These are phyloP conservation scores for Arabidopsis hybrid DNA, from an alignment of 441 rosid genomes.

Conservation along the genomic window DNA sequence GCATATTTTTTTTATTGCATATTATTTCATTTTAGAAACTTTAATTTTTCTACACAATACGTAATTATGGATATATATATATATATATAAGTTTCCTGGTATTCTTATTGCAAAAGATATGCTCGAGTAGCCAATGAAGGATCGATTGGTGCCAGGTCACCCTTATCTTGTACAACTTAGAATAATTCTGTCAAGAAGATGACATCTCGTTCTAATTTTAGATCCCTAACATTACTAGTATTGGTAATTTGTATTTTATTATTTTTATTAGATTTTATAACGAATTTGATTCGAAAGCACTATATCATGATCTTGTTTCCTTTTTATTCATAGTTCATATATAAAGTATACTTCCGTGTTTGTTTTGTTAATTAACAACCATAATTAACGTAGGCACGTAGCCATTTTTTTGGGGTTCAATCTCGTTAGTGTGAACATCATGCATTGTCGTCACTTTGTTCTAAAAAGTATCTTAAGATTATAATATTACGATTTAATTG, in stretches of 20 bases:
- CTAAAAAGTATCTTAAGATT: not conserved
- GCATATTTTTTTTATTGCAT: too few relatives aligned
- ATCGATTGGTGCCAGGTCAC: slow-evolving; percentile 25
- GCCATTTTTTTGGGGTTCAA: not conserved
- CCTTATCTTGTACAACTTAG: slow-evolving; percentile 17
- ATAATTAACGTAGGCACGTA: not conserved
- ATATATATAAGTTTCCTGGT: slow-evolving; percentile 1
- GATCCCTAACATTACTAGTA: slow-evolving; percentile 21
- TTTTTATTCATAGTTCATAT: not conserved
- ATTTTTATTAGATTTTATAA: slow-evolving; percentile 12
- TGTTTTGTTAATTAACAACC: not conserved
- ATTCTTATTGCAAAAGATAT: slow-evolving; percentile 21
- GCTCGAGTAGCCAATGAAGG: slow-evolving; percentile 29
- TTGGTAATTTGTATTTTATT: not conserved
- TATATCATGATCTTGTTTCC: not conserved
- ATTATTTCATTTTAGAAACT: not conserved
- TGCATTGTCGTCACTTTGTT: not conserved
- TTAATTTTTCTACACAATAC: not conserved
- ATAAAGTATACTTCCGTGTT: not conserved
- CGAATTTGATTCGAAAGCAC: slow-evolving; percentile 30
- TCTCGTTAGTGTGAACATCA: not conserved
- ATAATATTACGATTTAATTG: not conserved
- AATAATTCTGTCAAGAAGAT: slow-evolving; percentile 21
- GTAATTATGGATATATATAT: not conserved
- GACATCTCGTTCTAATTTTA: slow-evolving; percentile 27